These are phyloP conservation scores for Holtermanniella nyarrowii DNA, from an alignment of 768 basidiomycete species.

Conservation along the genomic window DNA sequence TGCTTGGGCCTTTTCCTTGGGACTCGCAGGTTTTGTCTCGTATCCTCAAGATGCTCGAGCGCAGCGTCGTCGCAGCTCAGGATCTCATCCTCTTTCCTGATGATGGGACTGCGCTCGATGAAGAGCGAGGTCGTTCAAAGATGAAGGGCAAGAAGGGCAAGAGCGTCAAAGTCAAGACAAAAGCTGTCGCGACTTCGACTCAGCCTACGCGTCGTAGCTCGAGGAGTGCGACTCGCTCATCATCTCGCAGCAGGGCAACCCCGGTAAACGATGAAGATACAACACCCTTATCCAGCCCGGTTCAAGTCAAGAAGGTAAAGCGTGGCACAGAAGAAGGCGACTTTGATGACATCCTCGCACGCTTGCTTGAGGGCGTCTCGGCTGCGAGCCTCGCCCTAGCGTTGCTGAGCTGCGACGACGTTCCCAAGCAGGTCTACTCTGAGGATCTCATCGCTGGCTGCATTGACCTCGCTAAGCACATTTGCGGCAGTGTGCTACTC, in stretches of 20 bases:
- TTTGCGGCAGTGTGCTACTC: slow-evolving; percentile 66
- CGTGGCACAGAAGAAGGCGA: slow-evolving; percentile 31
- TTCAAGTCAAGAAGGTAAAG: no score
- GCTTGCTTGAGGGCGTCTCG: slow-evolving; percentile 54
- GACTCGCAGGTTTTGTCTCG: slow-evolving; percentile 56
- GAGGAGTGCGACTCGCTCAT: no score
- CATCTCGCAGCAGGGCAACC: slow-evolving; percentile 13
- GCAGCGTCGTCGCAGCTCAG: slow-evolving; percentile 66
- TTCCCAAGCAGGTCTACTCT: slow-evolving; percentile 87
- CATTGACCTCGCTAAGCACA: slow-evolving; percentile 65
- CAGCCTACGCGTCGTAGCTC: no score
- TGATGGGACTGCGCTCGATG: slow-evolving; percentile 37
- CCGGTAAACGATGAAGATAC: slow-evolving; percentile 2
- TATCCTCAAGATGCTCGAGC: slow-evolving; percentile 64
- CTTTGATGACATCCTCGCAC: slow-evolving; percentile 39
- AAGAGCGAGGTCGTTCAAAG: slow-evolving; percentile 9
- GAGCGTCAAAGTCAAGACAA: slow-evolving; percentile 23
- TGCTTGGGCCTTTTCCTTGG: slow-evolving; percentile 58
- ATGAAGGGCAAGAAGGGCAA: slow-evolving; percentile 45
- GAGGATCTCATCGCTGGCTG: slow-evolving; percentile 82
- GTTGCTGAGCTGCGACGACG: slow-evolving; percentile 62
- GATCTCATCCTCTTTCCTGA: slow-evolving; percentile 62
- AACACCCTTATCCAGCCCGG: no score
- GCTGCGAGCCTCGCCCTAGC: slow-evolving; percentile 78
- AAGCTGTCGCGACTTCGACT: slow-evolving; percentile 2